Evolutionary conservation across 192 early-diverging fungal species (phyloP).

Genomic region (Backusella luteola): DNA sequence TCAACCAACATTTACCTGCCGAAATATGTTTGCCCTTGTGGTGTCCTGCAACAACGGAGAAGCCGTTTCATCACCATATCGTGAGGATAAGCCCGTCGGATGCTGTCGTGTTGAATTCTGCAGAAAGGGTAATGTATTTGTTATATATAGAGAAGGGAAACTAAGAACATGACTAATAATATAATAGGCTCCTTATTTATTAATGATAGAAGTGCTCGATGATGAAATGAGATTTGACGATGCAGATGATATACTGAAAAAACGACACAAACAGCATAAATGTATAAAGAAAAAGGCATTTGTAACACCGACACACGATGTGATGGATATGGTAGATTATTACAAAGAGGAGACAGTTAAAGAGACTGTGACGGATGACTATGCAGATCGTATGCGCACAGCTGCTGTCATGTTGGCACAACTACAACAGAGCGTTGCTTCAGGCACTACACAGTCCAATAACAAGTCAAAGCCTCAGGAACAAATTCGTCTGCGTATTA

Average conservation of each 20-base stretch:
- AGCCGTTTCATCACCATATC: constrained; percentile 79
- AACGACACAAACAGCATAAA: constrained; percentile 9
- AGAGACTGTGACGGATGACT: constrained; percentile 58
- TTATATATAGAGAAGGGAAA: neutral
- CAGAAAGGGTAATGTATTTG: constrained; percentile 60
- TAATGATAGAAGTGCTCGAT: constrained; percentile 88
- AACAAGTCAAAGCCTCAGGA: constrained; percentile 53
- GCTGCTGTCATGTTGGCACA: constrained; percentile 96
- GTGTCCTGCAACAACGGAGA: constrained; percentile 73
- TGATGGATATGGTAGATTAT: constrained; percentile 8
- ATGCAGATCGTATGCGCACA: constrained; percentile 91
- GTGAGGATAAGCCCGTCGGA: constrained; percentile 88
- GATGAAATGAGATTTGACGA: constrained; percentile 54
- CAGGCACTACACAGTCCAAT: neutral
- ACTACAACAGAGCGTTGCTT: constrained; percentile 62
- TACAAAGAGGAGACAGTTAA: neutral
- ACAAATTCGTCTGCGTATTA: constrained; percentile 83
- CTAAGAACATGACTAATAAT: neutral
- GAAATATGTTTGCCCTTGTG: constrained; percentile 93
- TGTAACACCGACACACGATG: neutral
- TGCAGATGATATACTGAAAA: constrained; percentile 16
- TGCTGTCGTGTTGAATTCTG: constrained; percentile 97
- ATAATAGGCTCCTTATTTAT: constrained; percentile 80
- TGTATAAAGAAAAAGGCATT: neutral
- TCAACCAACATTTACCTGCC: constrained; percentile 93